Evolutionary conservation across 495 filamentous ascomycete species (phyloP), one percentile per base, ranked within the genome.

Genomic region (Hypomontagnella submonticulosa): DNA sequence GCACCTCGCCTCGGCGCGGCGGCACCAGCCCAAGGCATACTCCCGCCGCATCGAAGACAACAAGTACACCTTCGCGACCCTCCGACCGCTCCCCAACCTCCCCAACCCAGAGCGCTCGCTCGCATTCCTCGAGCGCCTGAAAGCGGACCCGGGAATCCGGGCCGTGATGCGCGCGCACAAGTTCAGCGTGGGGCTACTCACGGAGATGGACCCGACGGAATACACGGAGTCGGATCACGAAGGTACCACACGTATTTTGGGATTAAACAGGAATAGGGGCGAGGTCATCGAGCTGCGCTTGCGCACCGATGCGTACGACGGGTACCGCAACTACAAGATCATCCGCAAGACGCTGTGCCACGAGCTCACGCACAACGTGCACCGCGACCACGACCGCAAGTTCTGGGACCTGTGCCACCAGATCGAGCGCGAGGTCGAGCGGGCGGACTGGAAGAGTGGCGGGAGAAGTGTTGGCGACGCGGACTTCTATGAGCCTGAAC

Each of bases 271-370:
- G 10, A 97, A 97, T 71, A 77, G 81, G 6, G 95, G 95, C 53
- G 89, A 97, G 78, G 89, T 93, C 0, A 97, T 99, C 57, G 95
- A 97, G 84, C 77, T 99, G 48, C 80, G 95, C 0, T 75, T 99
- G 36, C 83, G 95, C 11, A 97, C 95, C 4, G 95, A 99, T 76
- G 92, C 90, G 11, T 93, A 93, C 74, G 94, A 97, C 75, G 95
- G 95, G 4, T 99, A 94, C 66, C 76, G 95, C 13, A 91, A 97
- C 72, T 99, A 98, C 71, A 87, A 89, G 60, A 91, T 87, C 0
- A 96, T 99, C 27, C 82, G 95, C 41, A 92, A 90, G 68, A 97
- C 95, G 68, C 81, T 98, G 27, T 97, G 93, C 71, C 95, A 99
- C 73, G 95, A 99, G 83, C 80, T 99, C 40, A 88, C 94, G 73